Base-by-base conservation (phyloP, 345 rosid species). In the Corchorus capsularis region DNA sequence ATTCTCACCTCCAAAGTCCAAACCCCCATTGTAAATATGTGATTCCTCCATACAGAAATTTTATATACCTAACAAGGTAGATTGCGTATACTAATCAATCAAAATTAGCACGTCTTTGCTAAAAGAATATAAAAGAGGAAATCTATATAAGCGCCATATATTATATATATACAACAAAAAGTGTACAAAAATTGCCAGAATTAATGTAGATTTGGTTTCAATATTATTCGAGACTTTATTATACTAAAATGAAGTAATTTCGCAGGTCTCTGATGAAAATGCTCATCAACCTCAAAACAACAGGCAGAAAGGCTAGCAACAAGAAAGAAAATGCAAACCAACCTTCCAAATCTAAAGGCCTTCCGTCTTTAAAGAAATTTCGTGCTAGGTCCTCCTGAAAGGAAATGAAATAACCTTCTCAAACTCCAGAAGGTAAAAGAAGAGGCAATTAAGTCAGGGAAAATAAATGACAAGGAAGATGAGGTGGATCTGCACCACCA, bases 291-390 rank as follows among this genome's bases (percentile, higher is more conserved):
- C 60, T 71, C 7, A 8, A 41, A 0, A 71, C 27, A 54, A 56
- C 4, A 5, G 37, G 59, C 1, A 8, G 20, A 20, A 14, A 7
- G 67, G 27, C 11, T 4, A 32, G 49, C 9, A 46, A 54, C 17
- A 39, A 12, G 14, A 57, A 22, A 71, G 56, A 71, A 56, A 72
- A 72, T 12, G 63, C 39, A 81, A 71, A 41, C 80, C 77, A 52
- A 94, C 98, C 98, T 89, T 93, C 94, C 87, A 93, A 72, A 85
- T 93, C 97, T 72, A 95, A 87, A 75, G 84, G 73, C 77, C 94
- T 90, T 85, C 93, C 89, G 46, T 95, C 99, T 66, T 91, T 89
- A 78, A 91, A 95, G 85, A 95, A 95, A 50, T 87, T 91, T 78
- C 75, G 73, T n/a, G 83, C 82, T n/a, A 93, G 89, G 85, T 93